Percentiles rank a stretch among this genome's conserved stretches.
Conservation (phyloP, 2,329 filamentous ascomycete species). For the Neodidymelliopsis sp. region DNA sequence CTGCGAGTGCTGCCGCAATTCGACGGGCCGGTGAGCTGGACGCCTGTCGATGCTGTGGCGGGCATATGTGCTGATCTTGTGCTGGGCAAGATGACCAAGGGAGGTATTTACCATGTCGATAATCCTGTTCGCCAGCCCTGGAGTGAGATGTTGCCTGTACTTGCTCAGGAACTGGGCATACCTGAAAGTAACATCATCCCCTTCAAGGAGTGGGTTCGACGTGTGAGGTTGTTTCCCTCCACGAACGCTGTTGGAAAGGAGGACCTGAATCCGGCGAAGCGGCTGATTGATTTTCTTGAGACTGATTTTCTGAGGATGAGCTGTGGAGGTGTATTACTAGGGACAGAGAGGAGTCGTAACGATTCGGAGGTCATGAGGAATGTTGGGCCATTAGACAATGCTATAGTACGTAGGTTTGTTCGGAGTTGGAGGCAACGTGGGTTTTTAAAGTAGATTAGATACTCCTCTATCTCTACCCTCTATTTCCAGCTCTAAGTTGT, state of each 20-base stretch:
- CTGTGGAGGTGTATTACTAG: constrained; percentile 55
- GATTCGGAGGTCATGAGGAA: constrained; percentile 49
- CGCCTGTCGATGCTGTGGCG: constrained; percentile 55
- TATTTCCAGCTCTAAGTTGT: too few species aligned
- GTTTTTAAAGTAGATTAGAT: constrained; percentile 8
- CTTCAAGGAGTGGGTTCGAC: constrained; percentile 52
- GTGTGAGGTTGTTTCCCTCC: constrained; percentile 36
- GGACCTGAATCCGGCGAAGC: constrained; percentile 42
- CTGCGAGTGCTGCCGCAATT: constrained; percentile 50
- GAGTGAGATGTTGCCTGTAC: constrained; percentile 45
- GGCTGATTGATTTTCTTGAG: constrained; percentile 46
- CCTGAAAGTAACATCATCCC: constrained; percentile 42
- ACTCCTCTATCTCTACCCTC: too few species aligned
- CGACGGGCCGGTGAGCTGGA: constrained; percentile 46
- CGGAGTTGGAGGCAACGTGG: constrained; percentile 16
- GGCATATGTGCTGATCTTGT: constrained; percentile 46
- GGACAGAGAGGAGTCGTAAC: constrained; percentile 42
- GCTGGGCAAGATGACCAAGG: constrained; percentile 20
- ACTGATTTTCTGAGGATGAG: constrained; percentile 53
- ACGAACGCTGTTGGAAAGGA: not conserved
- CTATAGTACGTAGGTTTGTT: constrained; percentile 17
- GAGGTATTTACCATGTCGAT: constrained; percentile 56
- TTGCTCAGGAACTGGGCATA: constrained; percentile 43
- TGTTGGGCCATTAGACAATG: constrained; percentile 15
- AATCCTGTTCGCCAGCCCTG: constrained; percentile 55